A percentile compares a stretch with the other conserved stretches of the same genome.
phyloP scores from a whole-genome alignment of 2,329 filamentous ascomycete species.

The Raffaelea arxii region DNA sequence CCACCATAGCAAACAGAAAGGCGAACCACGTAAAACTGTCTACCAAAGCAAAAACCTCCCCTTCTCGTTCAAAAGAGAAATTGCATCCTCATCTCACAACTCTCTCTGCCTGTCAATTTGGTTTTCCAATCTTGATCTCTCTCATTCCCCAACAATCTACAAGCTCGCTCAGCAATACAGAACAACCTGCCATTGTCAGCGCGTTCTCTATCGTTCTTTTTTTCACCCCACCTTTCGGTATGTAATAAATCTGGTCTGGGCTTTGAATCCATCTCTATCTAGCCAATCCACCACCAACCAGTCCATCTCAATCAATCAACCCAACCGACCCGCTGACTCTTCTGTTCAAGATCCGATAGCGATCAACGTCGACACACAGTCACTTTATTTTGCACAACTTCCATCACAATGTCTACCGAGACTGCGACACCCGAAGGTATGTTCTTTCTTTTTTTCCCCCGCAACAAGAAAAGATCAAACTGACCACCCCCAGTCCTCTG shows the following conservation, averaged over 20 bases:
- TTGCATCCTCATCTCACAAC: background rate
- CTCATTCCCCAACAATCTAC: background rate
- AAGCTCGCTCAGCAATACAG: no score
- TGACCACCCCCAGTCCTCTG: constrained; percentile 63
- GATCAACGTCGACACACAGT: no score
- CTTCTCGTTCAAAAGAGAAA: background rate
- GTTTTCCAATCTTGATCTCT: background rate
- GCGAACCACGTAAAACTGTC: constrained; percentile 3
- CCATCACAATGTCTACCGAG: constrained; percentile 18
- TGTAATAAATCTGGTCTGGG: no score
- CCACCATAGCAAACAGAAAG: constrained; percentile 14
- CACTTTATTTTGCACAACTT: no score
- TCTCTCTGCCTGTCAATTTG: background rate
- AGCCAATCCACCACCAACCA: no score
- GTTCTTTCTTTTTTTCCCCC: background rate
- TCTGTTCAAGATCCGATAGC: no score
- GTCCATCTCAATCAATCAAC: background rate
- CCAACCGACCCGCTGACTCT: background rate
- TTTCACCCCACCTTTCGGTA: background rate
- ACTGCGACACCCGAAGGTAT: constrained; percentile 29
- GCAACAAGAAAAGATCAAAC: no score
- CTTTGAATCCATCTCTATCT: no score
- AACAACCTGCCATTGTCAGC: no score
- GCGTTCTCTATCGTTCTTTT: no score
- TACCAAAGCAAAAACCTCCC: no score